Conservation (phyloP, 495 filamentous ascomycete species). For the Corynascus novoguineensis region DNA sequence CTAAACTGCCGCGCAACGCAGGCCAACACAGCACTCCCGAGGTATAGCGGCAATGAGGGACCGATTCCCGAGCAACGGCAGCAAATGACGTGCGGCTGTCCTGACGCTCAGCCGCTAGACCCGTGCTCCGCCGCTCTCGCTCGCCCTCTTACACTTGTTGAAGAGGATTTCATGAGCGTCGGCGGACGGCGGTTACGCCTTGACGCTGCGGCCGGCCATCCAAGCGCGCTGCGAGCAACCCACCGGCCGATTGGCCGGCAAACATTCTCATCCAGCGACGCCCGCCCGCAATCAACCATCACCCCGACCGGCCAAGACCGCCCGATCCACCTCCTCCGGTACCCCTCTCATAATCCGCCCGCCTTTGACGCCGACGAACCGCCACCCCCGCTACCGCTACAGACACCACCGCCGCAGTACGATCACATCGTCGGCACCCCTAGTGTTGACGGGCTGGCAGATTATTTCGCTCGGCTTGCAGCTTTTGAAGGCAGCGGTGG, state of each 20-base stretch:
- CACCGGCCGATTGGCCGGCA: background rate
- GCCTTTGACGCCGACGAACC: slow-evolving; percentile 83
- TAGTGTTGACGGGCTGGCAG: slow-evolving; percentile 75
- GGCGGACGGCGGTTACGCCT: slow-evolving; percentile 17
- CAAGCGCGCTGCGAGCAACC: slow-evolving; percentile 15
- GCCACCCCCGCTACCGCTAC: slow-evolving; percentile 55
- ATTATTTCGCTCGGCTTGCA: slow-evolving; percentile 70
- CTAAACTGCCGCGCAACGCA: slow-evolving; percentile 90
- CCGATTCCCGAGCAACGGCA: slow-evolving; percentile 35
- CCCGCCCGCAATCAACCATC: slow-evolving; percentile 1
- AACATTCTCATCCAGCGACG: slow-evolving; percentile 18
- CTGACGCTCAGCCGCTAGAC: slow-evolving; percentile 55
- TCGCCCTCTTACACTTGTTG: slow-evolving; percentile 23
- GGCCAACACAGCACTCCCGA: slow-evolving; percentile 82
- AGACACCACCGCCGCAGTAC: slow-evolving; percentile 87
- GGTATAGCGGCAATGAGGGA: slow-evolving; percentile 63
- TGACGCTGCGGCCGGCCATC: slow-evolving; percentile 32
- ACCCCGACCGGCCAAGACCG: slow-evolving; percentile 35
- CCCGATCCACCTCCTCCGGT: slow-evolving; percentile 86
- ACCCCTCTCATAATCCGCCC: slow-evolving; percentile 84
- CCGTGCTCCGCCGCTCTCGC: slow-evolving; percentile 29
- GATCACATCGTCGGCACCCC: slow-evolving; percentile 74
- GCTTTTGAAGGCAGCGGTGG: slow-evolving; percentile 35
- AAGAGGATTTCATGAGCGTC: slow-evolving; percentile 19
- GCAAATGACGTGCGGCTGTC: slow-evolving; percentile 70